Evolutionary conservation across 2,329 filamentous ascomycete genomes (phyloP), one percentile per base, ranked within the genome.

Genomic region (Paraphoma sp.): DNA sequence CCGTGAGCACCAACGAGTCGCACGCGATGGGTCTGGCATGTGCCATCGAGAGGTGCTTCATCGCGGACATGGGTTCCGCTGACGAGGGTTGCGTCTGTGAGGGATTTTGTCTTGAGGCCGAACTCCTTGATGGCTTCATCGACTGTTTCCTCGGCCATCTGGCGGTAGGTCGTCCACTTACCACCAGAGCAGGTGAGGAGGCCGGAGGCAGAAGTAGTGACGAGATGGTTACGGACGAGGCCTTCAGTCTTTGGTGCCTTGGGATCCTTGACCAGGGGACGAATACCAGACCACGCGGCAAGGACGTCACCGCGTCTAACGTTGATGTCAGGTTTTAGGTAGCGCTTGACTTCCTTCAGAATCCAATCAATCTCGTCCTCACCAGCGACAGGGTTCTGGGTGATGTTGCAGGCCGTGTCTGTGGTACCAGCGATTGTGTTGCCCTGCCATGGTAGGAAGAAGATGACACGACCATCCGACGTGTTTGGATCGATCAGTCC

Each of bases 361-460:
- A 96, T 96, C 91, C 92, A 96, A 69, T 91, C 85, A 67, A 96
- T 95, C 65, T 94, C 92, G 65, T 92, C 85, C 77, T 96, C 91
- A 30, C 89, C 88, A 8, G 92, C 90, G 31, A 93, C 64, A 0
- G 92, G 92, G 68, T 94, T 89, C 41, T 84, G 82, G 5, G 85
- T 86, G 64, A 96, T 91, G 30, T 83, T 80, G 38, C 89, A 90
- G 3, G 91, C 88, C 40, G 90, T 88, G 72, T 96, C 92, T 7
- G 92, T 96, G 5, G 92, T 96, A 59, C 92, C 92, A 45, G 92
- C 92, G 71, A 96, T 95, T 12, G 92, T 96, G 79, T 95, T 95
- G 47, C 92, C 92, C 79, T 96, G 92, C 92, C 92, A 96, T 18
- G 92, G 92, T 41, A 96, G 83, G 83, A 96, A 96, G 86, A 96